Conservation (phyloP, 2,329 filamentous ascomycete genomes). For the Neofusicoccum ribis region DNA sequence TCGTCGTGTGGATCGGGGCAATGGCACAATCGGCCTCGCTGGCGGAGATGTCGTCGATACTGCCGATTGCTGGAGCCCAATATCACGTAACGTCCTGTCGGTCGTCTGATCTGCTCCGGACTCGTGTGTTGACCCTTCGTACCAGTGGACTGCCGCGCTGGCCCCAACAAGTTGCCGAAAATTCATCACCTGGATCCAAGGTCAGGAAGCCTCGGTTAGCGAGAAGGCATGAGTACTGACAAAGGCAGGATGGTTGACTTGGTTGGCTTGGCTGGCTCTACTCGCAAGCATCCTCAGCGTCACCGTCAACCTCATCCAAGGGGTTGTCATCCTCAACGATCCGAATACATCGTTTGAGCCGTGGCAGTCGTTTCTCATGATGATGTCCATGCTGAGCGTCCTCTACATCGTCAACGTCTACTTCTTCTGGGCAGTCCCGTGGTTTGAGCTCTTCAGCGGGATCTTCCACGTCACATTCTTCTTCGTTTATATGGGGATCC, state of each 20-base stretch:
- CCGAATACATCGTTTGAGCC: slow-evolving; percentile 33
- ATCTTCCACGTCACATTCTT: slow-evolving; percentile 37
- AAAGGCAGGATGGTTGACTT: not conserved
- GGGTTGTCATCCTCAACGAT: slow-evolving; percentile 39
- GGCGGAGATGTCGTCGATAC: slow-evolving; percentile 44
- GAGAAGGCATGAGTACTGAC: not conserved
- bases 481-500: slow-evolving; percentile 37
- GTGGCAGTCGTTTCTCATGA: slow-evolving; percentile 45
- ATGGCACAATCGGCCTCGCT: slow-evolving; percentile 37
- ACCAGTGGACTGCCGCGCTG: slow-evolving; percentile 38
- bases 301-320: slow-evolving; percentile 28
- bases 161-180: slow-evolving; percentile 30
- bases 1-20: slow-evolving; percentile 33
- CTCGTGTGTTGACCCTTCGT: not conserved
- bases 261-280: slow-evolving; percentile 8
- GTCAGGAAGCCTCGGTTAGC: not conserved
- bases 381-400: slow-evolving; percentile 36
- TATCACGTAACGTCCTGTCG: slow-evolving; percentile 31
- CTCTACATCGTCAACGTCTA: slow-evolving; percentile 38
- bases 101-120: too few relatives aligned
- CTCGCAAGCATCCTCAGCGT: not conserved
- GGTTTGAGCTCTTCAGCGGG: slow-evolving; percentile 41
- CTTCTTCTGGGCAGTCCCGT: slow-evolving; percentile 35
- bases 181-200: slow-evolving; percentile 38
- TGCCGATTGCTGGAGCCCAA: slow-evolving; percentile 44